phyloP scores from a whole-genome alignment of 2,329 filamentous ascomycete genomes.

The Epichloe amarillans region DNA sequence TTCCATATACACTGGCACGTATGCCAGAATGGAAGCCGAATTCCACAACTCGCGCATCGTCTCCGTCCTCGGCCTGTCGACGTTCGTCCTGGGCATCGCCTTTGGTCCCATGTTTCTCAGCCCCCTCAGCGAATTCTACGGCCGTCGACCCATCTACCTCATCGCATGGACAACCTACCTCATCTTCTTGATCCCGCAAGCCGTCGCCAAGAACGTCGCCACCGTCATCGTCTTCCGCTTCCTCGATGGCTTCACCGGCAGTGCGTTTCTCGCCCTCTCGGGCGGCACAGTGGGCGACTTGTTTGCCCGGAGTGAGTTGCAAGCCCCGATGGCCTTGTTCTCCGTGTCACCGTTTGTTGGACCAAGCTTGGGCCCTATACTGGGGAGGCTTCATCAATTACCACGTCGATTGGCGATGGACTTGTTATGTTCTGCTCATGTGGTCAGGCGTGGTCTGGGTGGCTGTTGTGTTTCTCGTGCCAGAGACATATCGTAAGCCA shows the following conservation, averaged over 20 bases:
- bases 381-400: slow-evolving; percentile 79
- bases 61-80: slow-evolving; percentile 66
- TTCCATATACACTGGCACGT: slow-evolving; percentile 81
- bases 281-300: slow-evolving; percentile 78
- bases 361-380: slow-evolving; percentile 42
- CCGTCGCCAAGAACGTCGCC: slow-evolving; percentile 66
- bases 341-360: slow-evolving; percentile 52
- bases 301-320: slow-evolving; percentile 55
- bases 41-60: slow-evolving; percentile 60
- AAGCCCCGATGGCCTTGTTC: slow-evolving; percentile 74
- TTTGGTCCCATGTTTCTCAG: slow-evolving; percentile 49
- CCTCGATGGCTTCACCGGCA: slow-evolving; percentile 59
- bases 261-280: slow-evolving; percentile 57
- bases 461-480: slow-evolving; percentile 58
- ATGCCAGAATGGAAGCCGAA: slow-evolving; percentile 60
- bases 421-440: slow-evolving; percentile 73
- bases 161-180: slow-evolving; percentile 60
- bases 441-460: slow-evolving; percentile 57
- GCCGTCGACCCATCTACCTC: slow-evolving; percentile 69
- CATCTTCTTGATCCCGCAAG: slow-evolving; percentile 70
- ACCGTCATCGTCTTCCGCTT: slow-evolving; percentile 71
- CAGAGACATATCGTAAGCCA: slow-evolving; percentile 65
- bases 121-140: slow-evolving; percentile 65
- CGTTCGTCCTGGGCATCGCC: slow-evolving; percentile 67
- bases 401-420: slow-evolving; percentile 63